Evolutionary conservation across 2,329 filamentous ascomycete species (phyloP), one percentile per base, ranked within the genome.

Genomic region (Colletotrichum eleusines): DNA sequence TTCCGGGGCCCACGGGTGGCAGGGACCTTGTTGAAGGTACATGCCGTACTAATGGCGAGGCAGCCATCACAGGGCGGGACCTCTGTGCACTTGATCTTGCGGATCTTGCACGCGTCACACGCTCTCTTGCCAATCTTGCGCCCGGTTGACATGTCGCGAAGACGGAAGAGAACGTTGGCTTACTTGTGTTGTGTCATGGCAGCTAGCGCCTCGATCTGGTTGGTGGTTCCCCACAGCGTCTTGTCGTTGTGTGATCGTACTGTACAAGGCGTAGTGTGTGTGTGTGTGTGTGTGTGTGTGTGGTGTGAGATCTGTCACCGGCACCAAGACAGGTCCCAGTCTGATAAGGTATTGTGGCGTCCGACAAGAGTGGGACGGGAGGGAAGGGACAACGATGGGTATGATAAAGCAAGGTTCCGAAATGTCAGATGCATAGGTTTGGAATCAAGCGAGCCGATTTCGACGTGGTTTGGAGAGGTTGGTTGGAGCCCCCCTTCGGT

Each of bases 71-170:
- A 87, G 8, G 85, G 85, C 28, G 83, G 78, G 2, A 78, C 77
- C 59, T 85, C 85, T 18, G 82, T 83, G 75, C 85, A 87, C 57
- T 83, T 82, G 69, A 87, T 83, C 77, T 87, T 87, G 65, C 85
- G 81, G 51, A 87, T 81, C 77, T 85, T 86, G 78, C 85, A 87
- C 26, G 81, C 84, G 72, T 87, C 85, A 75, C 85, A 87, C 14
- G 85, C 84, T 38, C 83, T 75, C 69, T 81, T 82, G 53, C 76
- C 78, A 38, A 80, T 78, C 72, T 78, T 80, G 63, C 77, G 74
- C 53, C 74, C 63, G 50, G 72, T 44, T 42, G 72, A 72, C 72
- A 73, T 73, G 70, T 72, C 64, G 68, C 62, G 48, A 69, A 66
- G 53, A 66, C 46, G 66, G 61, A 62, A 50, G 64, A 53, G 46